These are phyloP conservation scores for Westerdykella sp. DNA, from an alignment of 2,329 filamentous ascomycete species.

Conservation along the genomic window DNA sequence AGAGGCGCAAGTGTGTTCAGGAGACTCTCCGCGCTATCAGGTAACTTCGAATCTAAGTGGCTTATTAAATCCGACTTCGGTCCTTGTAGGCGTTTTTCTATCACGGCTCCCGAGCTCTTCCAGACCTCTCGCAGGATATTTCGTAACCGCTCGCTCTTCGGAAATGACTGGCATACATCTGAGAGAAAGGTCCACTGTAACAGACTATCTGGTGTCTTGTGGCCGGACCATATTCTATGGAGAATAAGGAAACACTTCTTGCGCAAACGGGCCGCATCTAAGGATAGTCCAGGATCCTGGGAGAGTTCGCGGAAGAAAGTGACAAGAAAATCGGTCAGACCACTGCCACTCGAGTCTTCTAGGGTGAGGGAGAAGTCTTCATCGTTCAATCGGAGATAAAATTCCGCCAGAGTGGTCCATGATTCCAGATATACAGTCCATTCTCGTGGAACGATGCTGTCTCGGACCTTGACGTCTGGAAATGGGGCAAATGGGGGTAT, in stretches of 20 bases:
- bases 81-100: slow-evolving; percentile 53
- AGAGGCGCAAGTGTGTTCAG: slow-evolving; percentile 59
- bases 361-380: slow-evolving; percentile 50
- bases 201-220: slow-evolving; percentile 44
- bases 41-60: slow-evolving; percentile 57
- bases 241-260: slow-evolving; percentile 60
- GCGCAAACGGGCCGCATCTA: slow-evolving; percentile 48
- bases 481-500: slow-evolving; percentile 73
- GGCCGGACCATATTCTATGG: slow-evolving; percentile 50
- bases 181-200: slow-evolving; percentile 62
- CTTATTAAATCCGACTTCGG: slow-evolving; percentile 58
- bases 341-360: slow-evolving; percentile 42
- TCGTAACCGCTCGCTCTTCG: slow-evolving; percentile 54
- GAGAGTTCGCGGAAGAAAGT: slow-evolving; percentile 57
- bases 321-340: slow-evolving; percentile 56
- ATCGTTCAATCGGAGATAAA: slow-evolving; percentile 56
- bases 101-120: slow-evolving; percentile 42
- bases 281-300: slow-evolving; percentile 20
- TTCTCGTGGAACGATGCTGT: slow-evolving; percentile 60
- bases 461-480: slow-evolving; percentile 61
- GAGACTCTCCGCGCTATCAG: slow-evolving; percentile 49
- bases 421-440: slow-evolving; percentile 73
- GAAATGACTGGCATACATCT: slow-evolving; percentile 61
- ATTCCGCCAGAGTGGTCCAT: slow-evolving; percentile 63
- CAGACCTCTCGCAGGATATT: slow-evolving; percentile 48